Evolutionary conservation across 2,329 filamentous ascomycete genomes (phyloP).

Genomic region (Trichophyton rubrum): DNA sequence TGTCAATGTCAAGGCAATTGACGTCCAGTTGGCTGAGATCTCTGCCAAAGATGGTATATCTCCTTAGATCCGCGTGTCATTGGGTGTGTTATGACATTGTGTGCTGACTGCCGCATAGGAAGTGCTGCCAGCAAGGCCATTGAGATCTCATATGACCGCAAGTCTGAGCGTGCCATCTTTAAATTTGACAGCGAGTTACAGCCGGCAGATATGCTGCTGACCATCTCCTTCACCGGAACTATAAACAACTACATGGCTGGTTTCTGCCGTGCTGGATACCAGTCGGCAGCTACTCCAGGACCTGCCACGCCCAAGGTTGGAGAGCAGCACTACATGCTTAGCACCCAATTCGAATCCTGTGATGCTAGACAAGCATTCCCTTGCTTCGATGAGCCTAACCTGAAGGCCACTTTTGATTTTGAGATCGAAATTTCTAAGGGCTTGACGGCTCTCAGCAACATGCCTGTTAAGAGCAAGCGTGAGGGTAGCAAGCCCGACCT

Average conservation of each 20-base stretch:
- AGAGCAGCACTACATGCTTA: slow-evolving; percentile 61
- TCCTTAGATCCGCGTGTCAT: background rate
- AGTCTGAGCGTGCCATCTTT: slow-evolving; percentile 71
- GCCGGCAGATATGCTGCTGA: slow-evolving; percentile 53
- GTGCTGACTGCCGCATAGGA: slow-evolving; percentile 5
- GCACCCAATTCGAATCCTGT: slow-evolving; percentile 94
- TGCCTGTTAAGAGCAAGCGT: slow-evolving; percentile 67
- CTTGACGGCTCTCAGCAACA: slow-evolving; percentile 84
- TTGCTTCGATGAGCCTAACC: slow-evolving; percentile 94
- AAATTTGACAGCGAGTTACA: slow-evolving; percentile 61
- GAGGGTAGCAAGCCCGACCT: slow-evolving; percentile 54
- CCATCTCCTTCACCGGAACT: slow-evolving; percentile 63
- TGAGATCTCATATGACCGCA: slow-evolving; percentile 65
- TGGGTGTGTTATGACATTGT: background rate
- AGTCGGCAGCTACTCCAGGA: slow-evolving; percentile 58
- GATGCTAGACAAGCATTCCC: slow-evolving; percentile 92
- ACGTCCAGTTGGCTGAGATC: slow-evolving; percentile 50
- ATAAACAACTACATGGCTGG: slow-evolving; percentile 88
- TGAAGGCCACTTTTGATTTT: slow-evolving; percentile 93
- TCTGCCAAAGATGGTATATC: slow-evolving; percentile 24
- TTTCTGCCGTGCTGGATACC: slow-evolving; percentile 91
- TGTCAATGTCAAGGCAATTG: slow-evolving; percentile 75
- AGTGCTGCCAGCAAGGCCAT: slow-evolving; percentile 38
- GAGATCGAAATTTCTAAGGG: slow-evolving; percentile 82
- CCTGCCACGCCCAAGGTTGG: slow-evolving; percentile 64